Evolutionary conservation across 176 grass and related monocot species (phyloP).

Genomic region (Ensete glaucum): DNA sequence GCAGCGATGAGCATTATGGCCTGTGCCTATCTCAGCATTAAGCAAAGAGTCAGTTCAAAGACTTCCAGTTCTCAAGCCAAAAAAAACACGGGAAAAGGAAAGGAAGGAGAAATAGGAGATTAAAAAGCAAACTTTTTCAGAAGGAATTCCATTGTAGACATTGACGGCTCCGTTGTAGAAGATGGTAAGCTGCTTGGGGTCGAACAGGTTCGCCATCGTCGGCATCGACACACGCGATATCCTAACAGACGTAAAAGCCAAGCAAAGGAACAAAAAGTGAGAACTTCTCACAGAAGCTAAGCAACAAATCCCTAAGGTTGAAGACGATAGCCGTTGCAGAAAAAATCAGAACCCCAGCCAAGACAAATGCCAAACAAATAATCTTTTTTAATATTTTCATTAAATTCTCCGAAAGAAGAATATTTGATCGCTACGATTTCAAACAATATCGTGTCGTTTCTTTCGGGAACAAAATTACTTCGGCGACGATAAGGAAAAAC

Average conservation of each 20-base stretch:
- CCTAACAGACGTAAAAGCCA: background rate
- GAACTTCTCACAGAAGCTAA: background rate
- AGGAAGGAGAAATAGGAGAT: background rate
- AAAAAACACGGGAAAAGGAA: slow-evolving; percentile 2
- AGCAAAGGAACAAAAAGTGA: background rate
- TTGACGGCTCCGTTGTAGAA: slow-evolving; percentile 76
- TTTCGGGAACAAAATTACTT: no score
- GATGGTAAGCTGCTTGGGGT: slow-evolving; percentile 66
- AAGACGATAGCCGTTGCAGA: background rate
- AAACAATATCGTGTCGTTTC: no score
- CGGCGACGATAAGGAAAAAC: background rate
- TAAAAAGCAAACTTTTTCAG: slow-evolving; percentile 51
- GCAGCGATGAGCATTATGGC: slow-evolving; percentile 98
- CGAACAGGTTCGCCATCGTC: background rate
- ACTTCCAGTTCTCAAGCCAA: background rate
- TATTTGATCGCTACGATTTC: background rate
- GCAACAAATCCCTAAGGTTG: background rate
- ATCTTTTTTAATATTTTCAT: background rate
- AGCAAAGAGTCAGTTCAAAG: background rate
- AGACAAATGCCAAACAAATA: background rate
- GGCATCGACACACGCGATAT: background rate
- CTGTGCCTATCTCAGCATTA: slow-evolving; percentile 46
- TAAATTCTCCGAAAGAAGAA: background rate
- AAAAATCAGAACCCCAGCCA: background rate
- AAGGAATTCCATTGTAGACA: slow-evolving; percentile 64